Conservation (phyloP, 805 yeast genomes). For the Tetrapisispora phaffii region DNA sequence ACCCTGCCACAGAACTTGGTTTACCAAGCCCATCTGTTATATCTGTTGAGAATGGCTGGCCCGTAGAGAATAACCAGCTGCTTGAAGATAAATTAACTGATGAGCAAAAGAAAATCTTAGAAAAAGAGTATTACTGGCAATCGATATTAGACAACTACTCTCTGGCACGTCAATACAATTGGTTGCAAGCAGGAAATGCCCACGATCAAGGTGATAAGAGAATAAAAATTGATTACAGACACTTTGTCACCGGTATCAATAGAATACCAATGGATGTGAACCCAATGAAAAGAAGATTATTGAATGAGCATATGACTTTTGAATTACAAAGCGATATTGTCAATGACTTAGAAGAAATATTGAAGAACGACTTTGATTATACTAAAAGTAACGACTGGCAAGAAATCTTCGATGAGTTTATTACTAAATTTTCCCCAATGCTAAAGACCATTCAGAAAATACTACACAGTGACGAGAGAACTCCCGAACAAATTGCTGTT, state of each 20-base stretch:
- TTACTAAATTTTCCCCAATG: constrained; percentile 44
- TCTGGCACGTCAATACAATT: constrained; percentile 35
- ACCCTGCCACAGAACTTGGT: constrained; percentile 31
- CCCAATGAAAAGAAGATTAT: constrained; percentile 34
- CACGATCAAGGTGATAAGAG: constrained; percentile 43
- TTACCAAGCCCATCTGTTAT: constrained; percentile 30
- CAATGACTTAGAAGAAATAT: constrained; percentile 25
- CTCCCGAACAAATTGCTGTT: constrained; percentile 13
- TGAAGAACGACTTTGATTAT: constrained; percentile 31
- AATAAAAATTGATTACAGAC: constrained; percentile 42
- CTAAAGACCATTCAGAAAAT: constrained; percentile 35
- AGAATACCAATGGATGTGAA: constrained; percentile 40
- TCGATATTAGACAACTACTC: constrained; percentile 13
- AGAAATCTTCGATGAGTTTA: constrained; percentile 38
- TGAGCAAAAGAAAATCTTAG: constrained; percentile 16
- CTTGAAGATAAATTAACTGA: constrained; percentile 15
- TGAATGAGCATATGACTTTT: constrained; percentile 30
- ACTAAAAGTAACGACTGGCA: constrained; percentile 46
- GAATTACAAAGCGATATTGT: constrained; percentile 31
- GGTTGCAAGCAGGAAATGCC: constrained; percentile 35
- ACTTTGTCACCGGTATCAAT: constrained; percentile 45
- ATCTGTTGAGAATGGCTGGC: constrained; percentile 24
- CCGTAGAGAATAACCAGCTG: constrained; percentile 16
- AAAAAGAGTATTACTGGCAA: constrained; percentile 21
- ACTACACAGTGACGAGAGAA: constrained; percentile 14